Evolutionary conservation across 441 rosid species (phyloP).

Genomic region (Manihot esculenta): DNA sequence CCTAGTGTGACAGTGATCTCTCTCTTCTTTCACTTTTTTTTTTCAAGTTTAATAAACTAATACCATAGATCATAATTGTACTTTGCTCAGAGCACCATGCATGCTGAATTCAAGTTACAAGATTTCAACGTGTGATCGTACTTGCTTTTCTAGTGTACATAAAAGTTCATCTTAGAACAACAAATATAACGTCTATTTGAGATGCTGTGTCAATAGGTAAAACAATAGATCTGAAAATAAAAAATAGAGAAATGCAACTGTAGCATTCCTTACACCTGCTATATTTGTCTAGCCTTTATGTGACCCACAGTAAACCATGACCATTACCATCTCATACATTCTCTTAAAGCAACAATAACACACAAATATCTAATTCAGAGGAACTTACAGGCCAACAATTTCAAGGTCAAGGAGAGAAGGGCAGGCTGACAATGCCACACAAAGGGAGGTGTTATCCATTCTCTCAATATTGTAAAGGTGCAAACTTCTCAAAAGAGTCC

Average conservation of each 20-base stretch:
- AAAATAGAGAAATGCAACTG: not conserved
- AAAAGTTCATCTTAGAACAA: not conserved
- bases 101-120: not conserved
- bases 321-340: not conserved
- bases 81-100: not conserved
- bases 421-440: conserved; percentile 61
- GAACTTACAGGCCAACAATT: conserved; percentile 83
- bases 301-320: not conserved
- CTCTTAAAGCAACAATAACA: conserved; percentile 12
- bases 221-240: not conserved
- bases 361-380: conserved; percentile 16
- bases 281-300: not conserved
- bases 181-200: not conserved
- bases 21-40: too few relatives aligned
- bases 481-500: conserved; percentile 69
- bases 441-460: conserved; percentile 55
- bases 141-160: not conserved
- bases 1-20: too few relatives aligned
- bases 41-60: too few relatives aligned
- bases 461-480: conserved; percentile 69
- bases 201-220: not conserved
- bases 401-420: conserved; percentile 71
- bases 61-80: not conserved
- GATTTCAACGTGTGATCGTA: too few relatives aligned
- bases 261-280: not conserved